phyloP scores from a whole-genome alignment of 2,329 filamentous ascomycete genomes.

The Sporothrix dimorphospora region DNA sequence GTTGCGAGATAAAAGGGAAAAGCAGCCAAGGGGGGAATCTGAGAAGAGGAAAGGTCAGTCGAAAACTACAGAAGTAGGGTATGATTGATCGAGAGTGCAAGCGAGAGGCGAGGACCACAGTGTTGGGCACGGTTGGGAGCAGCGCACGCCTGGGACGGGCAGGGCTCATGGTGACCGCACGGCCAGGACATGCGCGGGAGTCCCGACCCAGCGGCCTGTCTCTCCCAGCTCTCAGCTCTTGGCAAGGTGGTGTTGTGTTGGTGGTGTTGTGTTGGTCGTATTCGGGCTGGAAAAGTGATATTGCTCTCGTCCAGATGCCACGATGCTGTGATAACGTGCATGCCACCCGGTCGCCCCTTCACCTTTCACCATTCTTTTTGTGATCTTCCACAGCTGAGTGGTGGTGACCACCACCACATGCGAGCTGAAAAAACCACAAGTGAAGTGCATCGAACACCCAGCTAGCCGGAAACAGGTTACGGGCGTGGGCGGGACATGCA shows the following conservation, averaged over 20 bases:
- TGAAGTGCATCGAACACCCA: background rate
- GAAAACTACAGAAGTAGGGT: background rate
- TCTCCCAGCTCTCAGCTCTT: background rate
- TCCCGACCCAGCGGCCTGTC: background rate
- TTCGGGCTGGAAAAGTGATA: background rate
- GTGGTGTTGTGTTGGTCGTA: constrained; percentile 9
- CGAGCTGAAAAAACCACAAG: constrained; percentile 8
- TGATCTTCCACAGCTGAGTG: background rate
- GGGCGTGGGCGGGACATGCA: background rate
- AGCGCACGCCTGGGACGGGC: too few relatives aligned
- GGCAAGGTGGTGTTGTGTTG: background rate
- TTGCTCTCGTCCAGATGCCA: background rate
- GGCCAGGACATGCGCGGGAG: background rate
- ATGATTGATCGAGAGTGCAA: background rate
- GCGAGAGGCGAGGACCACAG: background rate
- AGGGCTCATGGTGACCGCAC: background rate
- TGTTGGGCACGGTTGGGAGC: background rate
- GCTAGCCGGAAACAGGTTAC: background rate
- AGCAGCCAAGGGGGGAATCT: background rate
- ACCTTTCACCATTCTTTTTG: background rate
- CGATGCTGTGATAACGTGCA: background rate
- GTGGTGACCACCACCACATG: background rate
- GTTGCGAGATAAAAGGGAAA: background rate
- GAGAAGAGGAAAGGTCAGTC: background rate
- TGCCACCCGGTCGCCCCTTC: background rate